Percentiles rank a stretch among this genome's conserved stretches.
These are phyloP conservation scores for Digitaria exilis DNA, from an alignment of 202 grass and related monocot species.

Conservation along the genomic window DNA sequence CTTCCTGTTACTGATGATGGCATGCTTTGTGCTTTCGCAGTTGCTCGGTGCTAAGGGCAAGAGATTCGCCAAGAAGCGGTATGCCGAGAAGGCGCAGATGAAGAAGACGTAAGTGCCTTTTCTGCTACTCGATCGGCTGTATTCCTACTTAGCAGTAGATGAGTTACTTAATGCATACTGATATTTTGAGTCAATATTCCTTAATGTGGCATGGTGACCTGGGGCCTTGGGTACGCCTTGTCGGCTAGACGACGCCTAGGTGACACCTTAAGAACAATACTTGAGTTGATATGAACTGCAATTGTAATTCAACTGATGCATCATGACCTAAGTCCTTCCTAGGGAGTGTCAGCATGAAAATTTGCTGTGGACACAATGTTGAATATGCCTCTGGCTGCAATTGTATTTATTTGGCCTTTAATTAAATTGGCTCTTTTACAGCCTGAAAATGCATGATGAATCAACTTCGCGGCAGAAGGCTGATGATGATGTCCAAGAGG, in stretches of 20 bases:
- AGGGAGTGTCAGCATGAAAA: neutral
- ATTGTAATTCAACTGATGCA: neutral
- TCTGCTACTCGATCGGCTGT: neutral
- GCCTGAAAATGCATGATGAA: slow-evolving; percentile 90
- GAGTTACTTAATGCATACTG: neutral
- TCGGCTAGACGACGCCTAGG: no score
- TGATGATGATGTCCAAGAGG: slow-evolving; percentile 73
- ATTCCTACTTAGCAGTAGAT: neutral
- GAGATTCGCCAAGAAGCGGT: slow-evolving; percentile 81
- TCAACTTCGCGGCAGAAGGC: slow-evolving; percentile 76
- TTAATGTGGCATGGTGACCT: no score
- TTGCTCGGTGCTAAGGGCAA: slow-evolving; percentile 81
- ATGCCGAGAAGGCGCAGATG: slow-evolving; percentile 89
- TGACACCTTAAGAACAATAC: no score
- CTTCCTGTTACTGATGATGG: slow-evolving; percentile 7
- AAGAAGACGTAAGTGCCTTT: slow-evolving; percentile 78
- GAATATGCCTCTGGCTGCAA: neutral
- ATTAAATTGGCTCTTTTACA: slow-evolving; percentile 42
- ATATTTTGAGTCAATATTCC: no score
- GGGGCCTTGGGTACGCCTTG: no score
- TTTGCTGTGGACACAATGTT: neutral
- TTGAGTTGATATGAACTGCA: neutral
- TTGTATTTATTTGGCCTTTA: neutral
- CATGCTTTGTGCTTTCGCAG: slow-evolving; percentile 33
- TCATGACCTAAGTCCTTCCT: neutral